Percentiles rank a stretch among this genome's conserved stretches.
Evolutionary conservation across 2,329 filamentous ascomycete genomes (phyloP).

Genomic region (Fusarium tuaranense): DNA sequence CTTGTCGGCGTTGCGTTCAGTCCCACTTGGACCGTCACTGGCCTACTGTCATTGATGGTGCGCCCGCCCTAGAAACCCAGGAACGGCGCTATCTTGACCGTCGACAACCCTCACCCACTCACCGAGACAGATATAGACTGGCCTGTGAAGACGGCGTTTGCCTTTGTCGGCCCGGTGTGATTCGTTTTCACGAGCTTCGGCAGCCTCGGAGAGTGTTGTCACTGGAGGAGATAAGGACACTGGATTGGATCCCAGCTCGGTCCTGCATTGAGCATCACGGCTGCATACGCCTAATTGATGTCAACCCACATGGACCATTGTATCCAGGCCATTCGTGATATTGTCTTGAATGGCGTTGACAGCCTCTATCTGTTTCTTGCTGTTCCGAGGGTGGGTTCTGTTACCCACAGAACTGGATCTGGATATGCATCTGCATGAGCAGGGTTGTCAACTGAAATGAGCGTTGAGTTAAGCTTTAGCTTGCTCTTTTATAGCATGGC

Average conservation of each 20-base stretch:
- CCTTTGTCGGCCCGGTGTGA: background rate
- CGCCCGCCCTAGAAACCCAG: conserved; percentile 15
- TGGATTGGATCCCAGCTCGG: background rate
- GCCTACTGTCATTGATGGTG: conserved; percentile 26
- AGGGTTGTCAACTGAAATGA: conserved; percentile 10
- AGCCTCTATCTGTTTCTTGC: background rate
- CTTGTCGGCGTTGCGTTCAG: background rate
- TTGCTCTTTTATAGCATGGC: background rate
- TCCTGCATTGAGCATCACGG: background rate
- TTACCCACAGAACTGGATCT: background rate
- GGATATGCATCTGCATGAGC: background rate
- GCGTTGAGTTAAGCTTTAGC: background rate
- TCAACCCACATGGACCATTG: background rate
- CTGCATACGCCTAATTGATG: background rate
- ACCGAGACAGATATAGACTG: conserved; percentile 14
- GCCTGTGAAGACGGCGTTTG: background rate
- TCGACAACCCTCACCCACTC: conserved; percentile 25
- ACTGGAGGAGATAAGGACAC: background rate
- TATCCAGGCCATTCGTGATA: background rate
- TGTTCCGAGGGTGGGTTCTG: background rate
- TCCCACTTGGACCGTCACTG: background rate
- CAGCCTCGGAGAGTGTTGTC: background rate
- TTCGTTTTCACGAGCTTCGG: background rate
- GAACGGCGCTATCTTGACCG: background rate
- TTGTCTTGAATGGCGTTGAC: background rate